Evolutionary conservation across 2,329 filamentous ascomycete genomes (phyloP).

Genomic region (Chaetomiaceae sp.): DNA sequence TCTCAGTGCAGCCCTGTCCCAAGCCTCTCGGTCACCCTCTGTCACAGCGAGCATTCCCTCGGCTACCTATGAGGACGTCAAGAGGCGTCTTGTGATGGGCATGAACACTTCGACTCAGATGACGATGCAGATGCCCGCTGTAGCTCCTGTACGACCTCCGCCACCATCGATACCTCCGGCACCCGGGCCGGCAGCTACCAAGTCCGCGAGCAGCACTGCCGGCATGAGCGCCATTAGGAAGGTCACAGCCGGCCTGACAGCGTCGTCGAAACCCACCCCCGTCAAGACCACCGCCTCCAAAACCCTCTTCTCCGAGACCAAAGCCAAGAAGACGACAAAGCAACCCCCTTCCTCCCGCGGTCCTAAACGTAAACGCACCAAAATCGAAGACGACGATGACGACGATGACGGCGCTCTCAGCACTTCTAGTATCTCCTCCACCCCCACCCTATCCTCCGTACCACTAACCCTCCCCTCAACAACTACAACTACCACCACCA

Average conservation of each 20-base stretch:
- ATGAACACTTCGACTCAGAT: conserved; percentile 37
- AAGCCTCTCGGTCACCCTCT: conserved; percentile 29
- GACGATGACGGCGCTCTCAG: conserved; percentile 22
- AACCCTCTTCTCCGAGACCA: conserved; percentile 17
- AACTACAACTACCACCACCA: too few relatives aligned
- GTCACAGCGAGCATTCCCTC: conserved; percentile 30
- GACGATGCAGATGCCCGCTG: conserved; percentile 35
- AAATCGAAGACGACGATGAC: conserved; percentile 13
- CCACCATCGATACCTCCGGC: conserved; percentile 11
- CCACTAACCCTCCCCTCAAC: too few relatives aligned
- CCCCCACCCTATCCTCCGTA: conserved; percentile 23
- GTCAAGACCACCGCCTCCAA: conserved; percentile 13
- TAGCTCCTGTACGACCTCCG: conserved; percentile 14
- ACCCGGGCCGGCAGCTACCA: neutral
- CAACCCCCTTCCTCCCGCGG: conserved; percentile 19
- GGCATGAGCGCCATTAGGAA: conserved; percentile 29
- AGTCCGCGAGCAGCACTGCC: conserved; percentile 1
- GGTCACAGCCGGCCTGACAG: conserved; percentile 27
- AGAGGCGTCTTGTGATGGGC: conserved; percentile 37
- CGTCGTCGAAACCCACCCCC: conserved; percentile 14
- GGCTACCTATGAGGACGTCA: conserved; percentile 37
- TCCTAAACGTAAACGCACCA: conserved; percentile 36
- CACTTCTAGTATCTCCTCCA: conserved; percentile 27
- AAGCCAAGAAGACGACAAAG: conserved; percentile 26
- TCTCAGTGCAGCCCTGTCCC: conserved; percentile 34